These are phyloP conservation scores for Plectranthus barbatus DNA, from an alignment of 257 asterid genomes.

Conservation along the genomic window DNA sequence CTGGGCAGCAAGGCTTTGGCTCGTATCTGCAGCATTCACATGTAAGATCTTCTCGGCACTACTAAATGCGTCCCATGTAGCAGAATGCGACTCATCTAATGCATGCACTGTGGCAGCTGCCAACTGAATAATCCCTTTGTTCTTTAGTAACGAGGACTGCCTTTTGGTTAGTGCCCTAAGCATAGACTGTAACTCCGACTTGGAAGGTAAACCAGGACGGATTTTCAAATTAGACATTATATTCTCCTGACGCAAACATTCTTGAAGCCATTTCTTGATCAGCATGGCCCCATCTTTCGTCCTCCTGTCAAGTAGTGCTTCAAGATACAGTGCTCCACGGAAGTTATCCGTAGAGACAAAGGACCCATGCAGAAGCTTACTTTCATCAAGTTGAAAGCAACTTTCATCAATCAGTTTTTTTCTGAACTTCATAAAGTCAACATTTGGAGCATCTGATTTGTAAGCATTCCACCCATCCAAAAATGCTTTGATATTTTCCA, in stretches of 20 bases:
- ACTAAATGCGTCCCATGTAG: conserved; percentile 82
- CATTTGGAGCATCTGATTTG: conserved; percentile 37
- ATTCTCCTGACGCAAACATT: conserved; percentile 69
- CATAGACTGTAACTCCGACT: conserved; percentile 55
- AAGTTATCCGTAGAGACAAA: conserved; percentile 71
- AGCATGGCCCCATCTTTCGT: conserved; percentile 75
- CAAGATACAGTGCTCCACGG: conserved; percentile 78
- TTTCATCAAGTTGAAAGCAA: conserved; percentile 21
- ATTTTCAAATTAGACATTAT: conserved; percentile 39
- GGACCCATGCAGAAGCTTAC: conserved; percentile 60
- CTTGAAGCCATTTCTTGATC: conserved; percentile 95
- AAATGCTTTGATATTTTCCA: conserved; percentile 74
- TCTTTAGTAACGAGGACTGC: conserved; percentile 49
- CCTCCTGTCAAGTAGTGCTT: conserved; percentile 74
- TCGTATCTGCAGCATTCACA: conserved; percentile 85
- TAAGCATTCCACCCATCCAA: conserved; percentile 67
- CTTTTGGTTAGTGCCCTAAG: conserved; percentile 58
- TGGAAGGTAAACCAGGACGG: conserved; percentile 68
- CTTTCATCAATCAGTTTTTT: conserved; percentile 38
- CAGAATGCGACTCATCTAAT: conserved; percentile 51
- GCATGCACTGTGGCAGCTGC: conserved; percentile 70
- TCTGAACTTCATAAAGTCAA: conserved; percentile 43
- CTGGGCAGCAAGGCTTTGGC: conserved; percentile 98
- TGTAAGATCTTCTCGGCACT: conserved; percentile 92
- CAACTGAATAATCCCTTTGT: conserved; percentile 84